phyloP scores from a whole-genome alignment of 2,329 filamentous ascomycete species.

The Diaporthe capsici region DNA sequence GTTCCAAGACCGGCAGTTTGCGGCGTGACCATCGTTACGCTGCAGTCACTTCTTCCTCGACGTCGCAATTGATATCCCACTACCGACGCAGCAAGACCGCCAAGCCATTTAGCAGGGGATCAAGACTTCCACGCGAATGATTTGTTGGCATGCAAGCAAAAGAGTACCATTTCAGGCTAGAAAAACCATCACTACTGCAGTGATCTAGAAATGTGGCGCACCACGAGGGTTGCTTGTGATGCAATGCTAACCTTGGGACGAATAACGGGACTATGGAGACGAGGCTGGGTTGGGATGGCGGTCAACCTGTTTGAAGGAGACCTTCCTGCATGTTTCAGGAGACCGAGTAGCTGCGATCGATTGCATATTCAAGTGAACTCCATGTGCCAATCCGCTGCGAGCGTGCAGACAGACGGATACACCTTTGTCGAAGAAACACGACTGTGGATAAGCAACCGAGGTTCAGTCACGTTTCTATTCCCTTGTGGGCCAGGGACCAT shows the following conservation, averaged over 20 bases:
- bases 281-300: not conserved
- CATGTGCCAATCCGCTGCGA: not conserved
- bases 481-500: not conserved
- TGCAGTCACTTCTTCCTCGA: not conserved
- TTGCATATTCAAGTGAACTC: not conserved
- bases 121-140: not conserved
- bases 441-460: not conserved
- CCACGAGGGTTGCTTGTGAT: not conserved
- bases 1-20: not conserved
- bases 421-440: not conserved
- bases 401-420: not conserved
- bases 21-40: not conserved
- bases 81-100: not conserved
- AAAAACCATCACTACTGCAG: not conserved
- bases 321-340: slow-evolving; percentile 6
- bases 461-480: not conserved
- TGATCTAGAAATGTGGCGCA: not conserved
- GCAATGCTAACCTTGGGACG: not conserved
- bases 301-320: not conserved
- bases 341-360: not conserved
- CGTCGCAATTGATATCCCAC: not conserved
- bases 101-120: not conserved
- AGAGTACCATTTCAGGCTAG: not conserved
- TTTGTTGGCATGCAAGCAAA: not conserved
- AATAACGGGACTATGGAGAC: not conserved